Evolutionary conservation across 495 filamentous ascomycete species (phyloP).

Genomic region (Lasiosphaeriaceae sp.): DNA sequence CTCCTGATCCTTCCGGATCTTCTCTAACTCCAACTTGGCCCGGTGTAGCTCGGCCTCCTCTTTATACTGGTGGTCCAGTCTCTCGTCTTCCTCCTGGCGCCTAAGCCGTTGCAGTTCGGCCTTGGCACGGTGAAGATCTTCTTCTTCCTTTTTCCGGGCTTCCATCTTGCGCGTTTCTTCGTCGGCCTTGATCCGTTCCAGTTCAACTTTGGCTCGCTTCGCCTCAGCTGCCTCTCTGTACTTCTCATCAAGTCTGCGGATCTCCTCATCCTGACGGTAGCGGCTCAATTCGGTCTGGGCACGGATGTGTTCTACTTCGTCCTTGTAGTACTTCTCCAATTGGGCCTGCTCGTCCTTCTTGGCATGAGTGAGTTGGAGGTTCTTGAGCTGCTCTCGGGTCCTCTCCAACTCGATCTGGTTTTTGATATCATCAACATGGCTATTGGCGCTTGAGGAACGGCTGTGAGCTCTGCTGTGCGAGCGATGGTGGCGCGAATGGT

Average conservation of each 20-base stretch:
- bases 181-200: conserved; percentile 10
- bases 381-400: conserved; percentile 18
- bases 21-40: conserved; percentile 21
- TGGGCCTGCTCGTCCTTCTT: conserved; percentile 42
- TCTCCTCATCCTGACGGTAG: conserved; percentile 23
- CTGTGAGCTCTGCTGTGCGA: conserved; percentile 19
- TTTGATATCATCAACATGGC: conserved; percentile 24
- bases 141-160: conserved; percentile 29
- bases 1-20: conserved; percentile 34
- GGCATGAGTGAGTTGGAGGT: conserved; percentile 14
- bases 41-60: conserved; percentile 30
- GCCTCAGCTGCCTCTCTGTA: conserved; percentile 28
- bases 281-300: conserved; percentile 22
- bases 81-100: conserved; percentile 42
- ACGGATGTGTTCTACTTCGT: conserved; percentile 28
- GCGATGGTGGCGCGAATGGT: conserved; percentile 17
- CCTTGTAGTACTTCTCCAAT: conserved; percentile 23
- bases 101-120: conserved; percentile 39
- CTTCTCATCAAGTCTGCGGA: conserved; percentile 30
- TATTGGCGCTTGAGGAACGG: conserved; percentile 26
- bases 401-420: conserved; percentile 21
- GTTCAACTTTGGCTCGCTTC: conserved; percentile 17
- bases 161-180: neutral
- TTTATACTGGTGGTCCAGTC: conserved; percentile 27
- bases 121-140: conserved; percentile 39